A percentile compares a stretch with the other conserved stretches of the same genome.
Conservation (phyloP, 768 basidiomycete genomes). For the Paxillus involutus region DNA sequence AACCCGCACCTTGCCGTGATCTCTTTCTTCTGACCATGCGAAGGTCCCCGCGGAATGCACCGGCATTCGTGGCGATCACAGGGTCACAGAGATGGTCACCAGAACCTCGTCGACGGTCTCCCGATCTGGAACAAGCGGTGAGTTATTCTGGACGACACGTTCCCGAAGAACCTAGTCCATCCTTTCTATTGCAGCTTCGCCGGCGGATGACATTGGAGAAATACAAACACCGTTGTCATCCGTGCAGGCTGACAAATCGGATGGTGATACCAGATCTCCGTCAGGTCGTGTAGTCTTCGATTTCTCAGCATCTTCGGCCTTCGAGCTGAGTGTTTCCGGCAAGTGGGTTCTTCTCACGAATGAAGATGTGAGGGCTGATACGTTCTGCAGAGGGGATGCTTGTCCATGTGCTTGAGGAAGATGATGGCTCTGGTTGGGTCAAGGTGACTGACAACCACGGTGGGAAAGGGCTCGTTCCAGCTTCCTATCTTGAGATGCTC, state of each 20-base stretch:
- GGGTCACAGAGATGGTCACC: constrained; percentile 24
- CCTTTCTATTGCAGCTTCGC: constrained; percentile 5
- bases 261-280: constrained; percentile 45
- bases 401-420: constrained; percentile 72
- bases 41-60: constrained; percentile 77
- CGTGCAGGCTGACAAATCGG: constrained; percentile 40
- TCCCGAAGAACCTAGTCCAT: constrained; percentile 2
- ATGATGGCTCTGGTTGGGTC: constrained; percentile 87
- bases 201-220: constrained; percentile 6
- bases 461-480: constrained; percentile 75
- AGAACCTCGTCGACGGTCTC: constrained; percentile 36
- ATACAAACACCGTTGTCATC: constrained; percentile 59
- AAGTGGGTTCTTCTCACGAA: constrained; percentile 19
- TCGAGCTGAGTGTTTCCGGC: constrained; percentile 73
- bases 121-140: constrained; percentile 27
- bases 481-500: constrained; percentile 64
- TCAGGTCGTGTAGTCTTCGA: constrained; percentile 70
- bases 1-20: constrained; percentile 3
- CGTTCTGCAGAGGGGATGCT: constrained; percentile 52
- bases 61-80: constrained; percentile 27
- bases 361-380: constrained; percentile 12
- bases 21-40: constrained; percentile 8
- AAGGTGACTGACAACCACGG: constrained; percentile 65
- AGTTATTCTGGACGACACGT: constrained; percentile 8
- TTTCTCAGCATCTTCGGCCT: constrained; percentile 72